phyloP scores from a whole-genome alignment of 371 early-diverging fungal species.

The Haplosporangium sp. region DNA sequence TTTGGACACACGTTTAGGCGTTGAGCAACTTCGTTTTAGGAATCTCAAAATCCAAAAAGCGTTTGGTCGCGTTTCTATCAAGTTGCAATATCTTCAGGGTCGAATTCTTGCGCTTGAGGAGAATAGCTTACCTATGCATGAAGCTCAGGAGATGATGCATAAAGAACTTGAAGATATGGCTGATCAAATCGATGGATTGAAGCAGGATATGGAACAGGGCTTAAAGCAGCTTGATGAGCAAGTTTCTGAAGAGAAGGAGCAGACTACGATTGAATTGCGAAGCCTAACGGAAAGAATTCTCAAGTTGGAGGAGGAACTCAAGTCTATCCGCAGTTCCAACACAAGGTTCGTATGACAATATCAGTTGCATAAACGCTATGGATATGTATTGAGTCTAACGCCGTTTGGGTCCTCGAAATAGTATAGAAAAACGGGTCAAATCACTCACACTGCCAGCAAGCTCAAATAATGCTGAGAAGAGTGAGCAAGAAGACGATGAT shows the following conservation, averaged over 20 bases:
- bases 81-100: conserved; percentile 49
- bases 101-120: conserved; percentile 44
- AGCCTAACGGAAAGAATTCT: conserved; percentile 44
- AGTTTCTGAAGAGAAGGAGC: conserved; percentile 46
- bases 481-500: conserved; percentile 41
- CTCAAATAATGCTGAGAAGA: conserved; percentile 12
- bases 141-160: conserved; percentile 41
- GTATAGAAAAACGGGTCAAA: conserved; percentile 38
- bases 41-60: conserved; percentile 54
- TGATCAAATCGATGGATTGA: conserved; percentile 37
- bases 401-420: not conserved
- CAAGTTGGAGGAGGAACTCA: conserved; percentile 46
- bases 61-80: conserved; percentile 46
- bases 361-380: not conserved
- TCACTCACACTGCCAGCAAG: conserved; percentile 21
- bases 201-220: conserved; percentile 46
- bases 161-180: conserved; percentile 53
- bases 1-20: conserved; percentile 44
- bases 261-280: conserved; percentile 45
- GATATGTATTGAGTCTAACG: not conserved
- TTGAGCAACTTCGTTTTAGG: conserved; percentile 48
- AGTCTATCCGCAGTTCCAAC: conserved; percentile 33
- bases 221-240: conserved; percentile 53
- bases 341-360: conserved; percentile 22
- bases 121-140: conserved; percentile 34